Base-by-base conservation (phyloP, 2,329 filamentous ascomycete species). In the Xylaria sp. region DNA sequence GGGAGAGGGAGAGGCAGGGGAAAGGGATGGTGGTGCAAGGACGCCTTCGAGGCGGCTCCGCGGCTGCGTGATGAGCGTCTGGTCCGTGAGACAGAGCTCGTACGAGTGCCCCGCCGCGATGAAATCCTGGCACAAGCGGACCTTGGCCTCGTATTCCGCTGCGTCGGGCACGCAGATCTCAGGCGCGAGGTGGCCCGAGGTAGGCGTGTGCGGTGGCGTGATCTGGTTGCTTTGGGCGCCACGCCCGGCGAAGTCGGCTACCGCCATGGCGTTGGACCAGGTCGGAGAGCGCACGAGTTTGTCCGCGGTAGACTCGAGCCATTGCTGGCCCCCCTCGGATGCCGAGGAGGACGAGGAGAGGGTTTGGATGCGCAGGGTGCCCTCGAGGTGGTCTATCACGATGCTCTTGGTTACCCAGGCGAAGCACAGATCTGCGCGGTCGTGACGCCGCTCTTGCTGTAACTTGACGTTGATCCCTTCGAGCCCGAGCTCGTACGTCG, bases 401-500 rank as follows among this genome's bases (percentile, higher is more conserved):
- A 97, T 84, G 76, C 92, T 95, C 73, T 89, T 89, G 55, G 92
- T 90, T 2, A 94, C 87, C 87, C 94, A 96, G 1, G 89, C 86
- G 68, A 97, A 88, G 76, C 89, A 92, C 25, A 95, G 82, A 78
- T 97, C 94, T 0, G 93, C 90, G 12, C 87, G 83, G 46, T 80
- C 74, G 65, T 85, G 81, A 1, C 76, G 76, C 12, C 78, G 75
- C 3, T 76, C 72, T n/a, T 74, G 72, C 1, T 80, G 72, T 10
- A 81, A 63, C 1, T 72, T 23, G 25, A 91, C 82, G 59, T 83
- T 80, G 63, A 90, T 89, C 20, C 85, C 89, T 72, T 85, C 83
- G 0, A 97, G 82, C 0, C 93, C 93, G 77, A 94, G 89, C 79
- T 97, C 94, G 69, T 97, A 97, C 0, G 92, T 94, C 60, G 94